Conservation (phyloP, 1,284 basidiomycete species). For the Puccinia triticina region DNA sequence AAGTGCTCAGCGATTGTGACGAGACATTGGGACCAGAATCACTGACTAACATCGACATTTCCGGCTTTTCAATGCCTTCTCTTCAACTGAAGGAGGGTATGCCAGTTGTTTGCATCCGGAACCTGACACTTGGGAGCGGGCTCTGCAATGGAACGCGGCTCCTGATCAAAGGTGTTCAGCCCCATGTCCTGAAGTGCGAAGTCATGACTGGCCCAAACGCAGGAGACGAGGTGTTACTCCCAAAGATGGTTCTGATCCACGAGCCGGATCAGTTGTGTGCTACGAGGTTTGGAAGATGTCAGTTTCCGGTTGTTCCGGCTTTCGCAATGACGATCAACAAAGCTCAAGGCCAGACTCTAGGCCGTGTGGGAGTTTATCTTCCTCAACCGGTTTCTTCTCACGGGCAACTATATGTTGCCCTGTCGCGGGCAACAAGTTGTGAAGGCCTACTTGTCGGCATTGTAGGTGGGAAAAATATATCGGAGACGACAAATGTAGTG, state of each 20-base stretch:
- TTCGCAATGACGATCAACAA: constrained; percentile 64
- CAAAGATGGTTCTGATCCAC: constrained; percentile 11
- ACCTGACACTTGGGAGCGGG: neutral
- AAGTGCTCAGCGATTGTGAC: neutral
- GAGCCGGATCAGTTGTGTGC: too few relatives aligned
- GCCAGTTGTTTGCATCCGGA: neutral
- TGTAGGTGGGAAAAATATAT: too few relatives aligned
- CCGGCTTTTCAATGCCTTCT: neutral
- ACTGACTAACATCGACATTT: neutral
- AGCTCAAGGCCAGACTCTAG: constrained; percentile 63
- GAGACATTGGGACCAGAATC: neutral
- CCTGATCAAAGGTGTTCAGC: neutral
- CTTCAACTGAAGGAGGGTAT: constrained; percentile 4
- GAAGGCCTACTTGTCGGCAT: neutral
- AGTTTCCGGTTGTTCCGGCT: constrained; percentile 63
- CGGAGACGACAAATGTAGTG: too few relatives aligned
- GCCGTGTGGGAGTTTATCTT: constrained; percentile 59
- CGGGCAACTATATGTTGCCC: constrained; percentile 29
- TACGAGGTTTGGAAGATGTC: constrained; percentile 57
- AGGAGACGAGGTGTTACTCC: neutral
- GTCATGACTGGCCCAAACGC: neutral
- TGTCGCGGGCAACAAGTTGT: constrained; percentile 9
- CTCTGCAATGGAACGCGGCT: constrained; percentile 17
- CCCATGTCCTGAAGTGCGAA: neutral
- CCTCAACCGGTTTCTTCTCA: constrained; percentile 51